Percentiles rank a stretch among this genome's conserved stretches.
Conservation (phyloP, 352 stramenopile genomes). For the Blastocystis sp. region DNA sequence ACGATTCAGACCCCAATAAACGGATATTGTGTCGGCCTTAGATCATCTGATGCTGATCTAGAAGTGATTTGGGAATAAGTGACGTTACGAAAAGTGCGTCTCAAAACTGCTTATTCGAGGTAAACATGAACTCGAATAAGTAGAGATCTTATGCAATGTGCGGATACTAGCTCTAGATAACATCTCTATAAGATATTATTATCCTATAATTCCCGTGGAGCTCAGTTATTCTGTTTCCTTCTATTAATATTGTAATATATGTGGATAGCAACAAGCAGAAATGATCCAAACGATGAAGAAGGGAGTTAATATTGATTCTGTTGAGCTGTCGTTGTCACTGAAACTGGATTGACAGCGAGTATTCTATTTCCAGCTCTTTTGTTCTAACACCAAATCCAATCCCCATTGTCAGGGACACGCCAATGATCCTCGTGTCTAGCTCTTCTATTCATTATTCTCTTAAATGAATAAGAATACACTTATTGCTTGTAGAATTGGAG, state of each 20-base stretch:
- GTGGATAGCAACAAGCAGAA: no score
- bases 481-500: neutral
- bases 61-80: neutral
- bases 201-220: neutral
- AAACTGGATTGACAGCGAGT: no score
- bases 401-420: neutral
- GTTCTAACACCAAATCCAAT: no score
- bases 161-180: neutral
- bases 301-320: no score
- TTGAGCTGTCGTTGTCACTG: no score
- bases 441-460: neutral
- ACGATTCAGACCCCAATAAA: conserved; percentile 1
- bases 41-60: neutral
- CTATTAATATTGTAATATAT: no score
- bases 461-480: conserved; percentile 53
- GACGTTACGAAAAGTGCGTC: neutral
- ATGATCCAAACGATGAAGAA: no score
- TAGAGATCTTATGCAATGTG: neutral
- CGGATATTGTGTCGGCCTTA: neutral
- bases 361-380: no score
- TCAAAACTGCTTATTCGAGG: neutral
- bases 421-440: no score
- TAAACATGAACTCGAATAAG: neutral
- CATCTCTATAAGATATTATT: neutral
- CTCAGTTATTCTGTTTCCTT: neutral